phyloP scores from a whole-genome alignment of 257 asterid genomes.

The Datura wrightii region DNA sequence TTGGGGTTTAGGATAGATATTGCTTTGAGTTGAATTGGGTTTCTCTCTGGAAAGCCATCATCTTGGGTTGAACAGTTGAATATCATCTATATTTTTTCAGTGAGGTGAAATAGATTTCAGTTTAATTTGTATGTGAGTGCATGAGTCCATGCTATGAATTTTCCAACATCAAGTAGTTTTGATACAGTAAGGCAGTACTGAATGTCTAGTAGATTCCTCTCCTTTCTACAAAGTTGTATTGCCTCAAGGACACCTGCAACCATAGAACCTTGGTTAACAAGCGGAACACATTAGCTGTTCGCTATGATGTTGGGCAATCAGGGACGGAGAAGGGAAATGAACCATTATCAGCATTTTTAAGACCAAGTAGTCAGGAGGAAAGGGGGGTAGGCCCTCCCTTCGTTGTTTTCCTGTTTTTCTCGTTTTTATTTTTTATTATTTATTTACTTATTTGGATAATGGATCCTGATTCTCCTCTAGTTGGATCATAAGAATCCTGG shows the following conservation, averaged over 20 bases:
- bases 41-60: neutral
- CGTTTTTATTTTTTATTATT: neutral
- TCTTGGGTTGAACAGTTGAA: neutral
- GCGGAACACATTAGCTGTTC: neutral
- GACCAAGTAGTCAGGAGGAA: neutral
- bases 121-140: neutral
- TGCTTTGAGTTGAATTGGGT: neutral
- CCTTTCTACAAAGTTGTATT: neutral
- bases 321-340: neutral
- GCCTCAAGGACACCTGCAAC: neutral
- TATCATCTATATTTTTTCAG: neutral
- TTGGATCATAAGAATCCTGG: neutral
- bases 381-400: neutral
- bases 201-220: neutral
- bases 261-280: neutral
- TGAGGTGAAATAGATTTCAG: neutral
- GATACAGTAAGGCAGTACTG: neutral
- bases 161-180: neutral
- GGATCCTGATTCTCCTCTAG: slow-evolving; percentile 9
- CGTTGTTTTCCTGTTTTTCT: neutral
- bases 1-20: neutral
- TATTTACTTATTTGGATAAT: neutral
- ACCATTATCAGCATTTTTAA: neutral
- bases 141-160: no score
- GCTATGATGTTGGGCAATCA: neutral